Conservation (phyloP, 1,284 basidiomycete genomes). For the Trichosporon faecale region DNA sequence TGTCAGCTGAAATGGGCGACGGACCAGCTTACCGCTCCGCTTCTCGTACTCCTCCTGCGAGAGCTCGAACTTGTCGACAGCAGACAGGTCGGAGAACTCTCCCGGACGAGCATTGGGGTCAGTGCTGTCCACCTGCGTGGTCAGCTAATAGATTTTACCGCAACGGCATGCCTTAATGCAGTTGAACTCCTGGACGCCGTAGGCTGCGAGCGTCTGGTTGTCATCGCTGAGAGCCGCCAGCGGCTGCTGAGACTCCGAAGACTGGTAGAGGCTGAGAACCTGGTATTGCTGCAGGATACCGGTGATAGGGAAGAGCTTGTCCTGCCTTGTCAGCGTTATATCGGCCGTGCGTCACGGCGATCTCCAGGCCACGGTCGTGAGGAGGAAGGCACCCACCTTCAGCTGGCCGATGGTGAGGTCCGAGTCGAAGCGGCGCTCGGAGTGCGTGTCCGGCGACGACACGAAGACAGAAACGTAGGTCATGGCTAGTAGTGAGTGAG, state of each 20-base stretch:
- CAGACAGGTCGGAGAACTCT: constrained; percentile 73
- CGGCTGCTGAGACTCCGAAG: constrained; percentile 56
- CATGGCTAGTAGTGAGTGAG: constrained; percentile 10
- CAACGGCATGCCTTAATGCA: constrained; percentile 63
- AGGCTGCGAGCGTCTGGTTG: constrained; percentile 65
- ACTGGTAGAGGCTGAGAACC: constrained; percentile 62
- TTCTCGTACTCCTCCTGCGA: constrained; percentile 76
- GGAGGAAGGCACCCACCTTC: constrained; percentile 60
- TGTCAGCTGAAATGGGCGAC: neutral
- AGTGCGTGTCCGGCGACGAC: constrained; percentile 78
- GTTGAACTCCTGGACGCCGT: constrained; percentile 59
- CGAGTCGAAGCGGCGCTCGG: constrained; percentile 75
- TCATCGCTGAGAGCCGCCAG: constrained; percentile 66
- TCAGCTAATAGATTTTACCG: neutral
- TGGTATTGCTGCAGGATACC: constrained; percentile 77
- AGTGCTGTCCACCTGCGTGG: constrained; percentile 66
- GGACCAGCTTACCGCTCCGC: constrained; percentile 63
- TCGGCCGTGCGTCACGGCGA: constrained; percentile 11
- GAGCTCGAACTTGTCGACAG: constrained; percentile 91
- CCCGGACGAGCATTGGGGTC: constrained; percentile 61
- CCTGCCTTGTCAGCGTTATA: constrained; percentile 54
- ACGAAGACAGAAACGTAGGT: constrained; percentile 64
- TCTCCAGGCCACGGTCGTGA: neutral
- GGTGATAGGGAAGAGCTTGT: constrained; percentile 84
- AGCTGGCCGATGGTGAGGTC: constrained; percentile 69